phyloP scores from a whole-genome alignment of 352 stramenopile species.

The Phytopythium boreale region DNA sequence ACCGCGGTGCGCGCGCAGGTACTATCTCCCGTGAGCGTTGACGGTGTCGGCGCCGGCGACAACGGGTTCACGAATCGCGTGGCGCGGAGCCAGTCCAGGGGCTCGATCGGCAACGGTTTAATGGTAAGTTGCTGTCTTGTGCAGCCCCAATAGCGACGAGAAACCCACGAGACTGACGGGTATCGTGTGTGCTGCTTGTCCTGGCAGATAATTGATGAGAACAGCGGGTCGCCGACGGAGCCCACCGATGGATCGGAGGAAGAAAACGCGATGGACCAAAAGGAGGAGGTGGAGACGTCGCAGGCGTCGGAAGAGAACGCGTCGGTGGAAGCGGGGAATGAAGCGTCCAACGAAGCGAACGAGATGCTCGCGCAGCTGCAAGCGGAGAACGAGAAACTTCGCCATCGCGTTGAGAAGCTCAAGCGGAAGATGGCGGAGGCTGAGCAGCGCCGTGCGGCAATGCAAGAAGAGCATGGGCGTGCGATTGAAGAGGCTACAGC shows the following conservation, averaged over 20 bases:
- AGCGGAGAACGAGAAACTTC: conserved; percentile 76
- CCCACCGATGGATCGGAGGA: conserved; percentile 59
- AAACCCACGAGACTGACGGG: neutral
- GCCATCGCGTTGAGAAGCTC: conserved; percentile 68
- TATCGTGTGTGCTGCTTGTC: neutral
- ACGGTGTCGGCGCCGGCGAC: conserved; percentile 20
- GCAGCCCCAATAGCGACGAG: neutral
- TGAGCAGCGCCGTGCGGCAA: conserved; percentile 50
- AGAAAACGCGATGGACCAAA: conserved; percentile 28
- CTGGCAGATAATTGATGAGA: conserved; percentile 63
- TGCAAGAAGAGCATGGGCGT: conserved; percentile 46
- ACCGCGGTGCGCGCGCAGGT: conserved; percentile 57
- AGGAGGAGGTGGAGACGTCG: conserved; percentile 31
- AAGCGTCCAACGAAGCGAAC: conserved; percentile 22
- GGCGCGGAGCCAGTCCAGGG: conserved; percentile 37
- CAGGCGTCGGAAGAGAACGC: conserved; percentile 21
- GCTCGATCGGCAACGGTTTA: conserved; percentile 41
- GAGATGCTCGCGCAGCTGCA: conserved; percentile 51
- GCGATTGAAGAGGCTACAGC: conserved; percentile 26
- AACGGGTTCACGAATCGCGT: conserved; percentile 18
- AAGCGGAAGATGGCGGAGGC: conserved; percentile 61
- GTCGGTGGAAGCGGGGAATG: conserved; percentile 11
- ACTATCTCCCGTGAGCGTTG: conserved; percentile 42
- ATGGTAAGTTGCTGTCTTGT: conserved; percentile 24
- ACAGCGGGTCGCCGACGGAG: conserved; percentile 57